A percentile compares a stretch with the other conserved stretches of the same genome.
Evolutionary conservation across 306 rosid species (phyloP).

Genomic region (Prunus campanulata): DNA sequence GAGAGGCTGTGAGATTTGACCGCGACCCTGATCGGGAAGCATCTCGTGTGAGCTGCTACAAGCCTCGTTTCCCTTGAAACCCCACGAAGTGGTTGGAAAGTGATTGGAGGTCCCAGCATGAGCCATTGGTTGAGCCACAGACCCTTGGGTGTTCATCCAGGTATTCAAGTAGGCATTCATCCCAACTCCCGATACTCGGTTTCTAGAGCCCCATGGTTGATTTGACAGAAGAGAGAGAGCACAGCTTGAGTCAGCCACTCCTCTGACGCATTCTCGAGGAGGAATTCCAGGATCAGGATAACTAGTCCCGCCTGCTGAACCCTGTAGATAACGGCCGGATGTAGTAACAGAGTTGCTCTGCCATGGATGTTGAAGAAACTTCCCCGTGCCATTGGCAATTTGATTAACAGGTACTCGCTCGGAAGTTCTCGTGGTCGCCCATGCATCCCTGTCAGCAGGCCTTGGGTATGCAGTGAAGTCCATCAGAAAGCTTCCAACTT

Average conservation of each 20-base stretch:
- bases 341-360: constrained; percentile 49
- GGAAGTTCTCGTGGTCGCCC: constrained; percentile 40
- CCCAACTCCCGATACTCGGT: constrained; percentile 54
- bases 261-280: constrained; percentile 63
- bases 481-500: constrained; percentile 71
- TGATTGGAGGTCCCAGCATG: constrained; percentile 45
- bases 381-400: constrained; percentile 25
- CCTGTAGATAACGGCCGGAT: constrained; percentile 56
- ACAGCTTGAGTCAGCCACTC: constrained; percentile 75
- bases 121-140: constrained; percentile 53
- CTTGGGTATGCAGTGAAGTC: constrained; percentile 67
- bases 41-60: constrained; percentile 42
- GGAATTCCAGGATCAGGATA: constrained; percentile 51
- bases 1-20: constrained; percentile 62
- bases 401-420: constrained; percentile 50
- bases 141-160: constrained; percentile 51
- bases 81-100: constrained; percentile 57
- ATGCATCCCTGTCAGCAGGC: constrained; percentile 48
- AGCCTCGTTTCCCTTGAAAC: constrained; percentile 56
- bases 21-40: constrained; percentile 57
- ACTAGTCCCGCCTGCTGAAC: constrained; percentile 55
- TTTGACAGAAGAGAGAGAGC: constrained; percentile 99
- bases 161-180: constrained; percentile 44
- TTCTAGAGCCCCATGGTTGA: constrained; percentile 79
- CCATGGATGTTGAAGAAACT: constrained; percentile 51